Base-by-base conservation (phyloP, 768 basidiomycete genomes). In the Boletus fagicola region DNA sequence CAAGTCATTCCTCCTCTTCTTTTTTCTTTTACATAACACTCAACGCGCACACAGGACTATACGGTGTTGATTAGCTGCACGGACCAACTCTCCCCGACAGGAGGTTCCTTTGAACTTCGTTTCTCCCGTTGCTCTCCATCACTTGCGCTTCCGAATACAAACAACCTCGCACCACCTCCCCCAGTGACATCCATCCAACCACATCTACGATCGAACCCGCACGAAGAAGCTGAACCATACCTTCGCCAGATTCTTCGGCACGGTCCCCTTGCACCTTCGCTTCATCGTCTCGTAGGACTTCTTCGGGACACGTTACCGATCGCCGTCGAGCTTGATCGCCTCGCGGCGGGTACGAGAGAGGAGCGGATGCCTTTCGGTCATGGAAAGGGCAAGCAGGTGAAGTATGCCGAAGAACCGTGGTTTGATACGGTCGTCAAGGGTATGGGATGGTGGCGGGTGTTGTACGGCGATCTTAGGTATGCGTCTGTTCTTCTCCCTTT, bases 301-400 rank as follows among this genome's bases (percentile, higher is more conserved):
- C 76, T 95, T 16, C 79, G 90, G 36, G 83, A 88, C 59, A 93
- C 91, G 0, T 74, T 95, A 7, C 90, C 92, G 0, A 83, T 94
- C 46, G 86, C 86, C 9, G 79, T 83, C 8, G 87, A 88, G 67
- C 76, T 93, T 10, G 87, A 92, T 57, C 63, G 61, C 8, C 66
- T 72, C 76, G 73, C 40, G 81, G 84, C 54, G 68, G 76, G 47
- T 26, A 49, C 69, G 67, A 53, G 66, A 74, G 56, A 59, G 20
- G 70, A 73, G 26, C 54, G 47, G 9, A n/a, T 7, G 16, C 40
- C 36, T 2, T 31, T 56, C 15, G 53, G 51, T 13, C 30, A 49
- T n/a, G 63, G 57, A 31, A 51, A 53, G 31, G 57, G 43, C 22
- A 76, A 70, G 43, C 58, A 46, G 12, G 13, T 40, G 4, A 54